These are phyloP conservation scores for Phytophthora rubi DNA, from an alignment of 352 stramenopile species.

Conservation along the genomic window DNA sequence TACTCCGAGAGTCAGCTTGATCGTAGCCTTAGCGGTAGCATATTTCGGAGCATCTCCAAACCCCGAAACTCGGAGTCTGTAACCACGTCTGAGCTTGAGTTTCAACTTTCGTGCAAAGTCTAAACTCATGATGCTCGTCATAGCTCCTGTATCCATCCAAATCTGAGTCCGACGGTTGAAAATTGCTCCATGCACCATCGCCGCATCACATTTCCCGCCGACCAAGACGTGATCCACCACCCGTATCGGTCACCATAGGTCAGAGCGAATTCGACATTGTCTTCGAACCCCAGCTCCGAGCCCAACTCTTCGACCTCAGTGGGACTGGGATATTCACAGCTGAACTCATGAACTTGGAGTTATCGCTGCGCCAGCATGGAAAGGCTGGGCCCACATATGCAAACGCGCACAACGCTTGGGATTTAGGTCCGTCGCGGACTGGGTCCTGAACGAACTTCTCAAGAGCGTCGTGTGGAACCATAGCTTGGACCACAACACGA, in stretches of 20 bases:
- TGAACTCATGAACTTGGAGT: too few relatives aligned
- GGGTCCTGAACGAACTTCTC: neutral
- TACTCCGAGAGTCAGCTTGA: neutral
- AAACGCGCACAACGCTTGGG: too few relatives aligned
- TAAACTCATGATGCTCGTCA: neutral
- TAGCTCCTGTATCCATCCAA: neutral
- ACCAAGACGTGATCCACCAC: neutral
- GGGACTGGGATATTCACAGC: too few relatives aligned
- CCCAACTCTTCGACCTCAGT: neutral
- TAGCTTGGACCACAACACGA: too few relatives aligned
- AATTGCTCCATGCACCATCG: neutral
- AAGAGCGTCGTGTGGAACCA: too few relatives aligned
- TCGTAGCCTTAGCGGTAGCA: neutral
- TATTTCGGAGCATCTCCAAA: neutral
- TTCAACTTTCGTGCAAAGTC: too few relatives aligned
- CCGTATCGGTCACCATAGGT: neutral
- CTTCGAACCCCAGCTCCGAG: neutral
- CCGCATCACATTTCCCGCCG: neutral
- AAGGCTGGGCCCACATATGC: too few relatives aligned
- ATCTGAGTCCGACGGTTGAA: neutral
- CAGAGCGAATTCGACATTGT: neutral
- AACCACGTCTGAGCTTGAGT: too few relatives aligned
- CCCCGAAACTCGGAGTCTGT: neutral
- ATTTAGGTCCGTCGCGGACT: too few relatives aligned
- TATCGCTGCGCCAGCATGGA: too few relatives aligned